phyloP scores from a whole-genome alignment of 2,329 filamentous ascomycete species.

The Aspergillus jensenii region DNA sequence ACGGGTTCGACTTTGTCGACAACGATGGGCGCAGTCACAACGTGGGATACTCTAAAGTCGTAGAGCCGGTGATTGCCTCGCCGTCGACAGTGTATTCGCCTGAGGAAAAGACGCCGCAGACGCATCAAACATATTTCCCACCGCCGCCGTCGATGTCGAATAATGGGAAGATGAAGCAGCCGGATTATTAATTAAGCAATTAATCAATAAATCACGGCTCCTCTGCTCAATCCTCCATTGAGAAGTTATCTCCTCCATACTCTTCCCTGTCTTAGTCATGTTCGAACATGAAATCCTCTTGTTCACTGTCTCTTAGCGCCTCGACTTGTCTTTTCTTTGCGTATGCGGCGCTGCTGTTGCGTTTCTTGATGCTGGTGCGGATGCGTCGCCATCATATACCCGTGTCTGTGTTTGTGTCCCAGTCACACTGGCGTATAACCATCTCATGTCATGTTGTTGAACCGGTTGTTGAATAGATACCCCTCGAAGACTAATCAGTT shows the following conservation, averaged over 20 bases:
- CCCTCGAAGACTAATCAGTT: constrained; percentile 1
- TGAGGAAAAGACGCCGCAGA: constrained; percentile 10
- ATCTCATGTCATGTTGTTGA: background rate
- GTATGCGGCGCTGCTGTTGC: background rate
- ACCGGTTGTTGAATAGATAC: constrained; percentile 2
- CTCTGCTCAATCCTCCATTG: too few species aligned
- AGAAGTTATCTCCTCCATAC: too few species aligned
- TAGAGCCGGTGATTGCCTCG: constrained; percentile 11
- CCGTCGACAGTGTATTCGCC: constrained; percentile 9
- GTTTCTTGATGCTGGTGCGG: background rate
- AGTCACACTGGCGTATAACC: background rate
- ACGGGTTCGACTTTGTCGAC: constrained; percentile 27
- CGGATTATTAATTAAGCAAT: background rate
- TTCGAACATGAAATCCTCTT: too few species aligned
- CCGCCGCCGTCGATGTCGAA: background rate
- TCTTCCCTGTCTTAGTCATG: too few species aligned
- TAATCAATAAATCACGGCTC: too few species aligned
- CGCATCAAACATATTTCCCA: constrained; percentile 1
- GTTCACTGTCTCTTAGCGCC: too few species aligned
- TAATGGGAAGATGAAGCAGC: constrained; percentile 2
- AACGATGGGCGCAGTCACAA: constrained; percentile 27
- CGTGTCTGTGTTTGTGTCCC: too few species aligned
- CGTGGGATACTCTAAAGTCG: constrained; percentile 12
- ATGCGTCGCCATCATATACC: too few species aligned
- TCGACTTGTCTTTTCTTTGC: background rate